Evolutionary conservation across 371 early-diverging fungal species (phyloP).

Genomic region (Coemansia sp.): DNA sequence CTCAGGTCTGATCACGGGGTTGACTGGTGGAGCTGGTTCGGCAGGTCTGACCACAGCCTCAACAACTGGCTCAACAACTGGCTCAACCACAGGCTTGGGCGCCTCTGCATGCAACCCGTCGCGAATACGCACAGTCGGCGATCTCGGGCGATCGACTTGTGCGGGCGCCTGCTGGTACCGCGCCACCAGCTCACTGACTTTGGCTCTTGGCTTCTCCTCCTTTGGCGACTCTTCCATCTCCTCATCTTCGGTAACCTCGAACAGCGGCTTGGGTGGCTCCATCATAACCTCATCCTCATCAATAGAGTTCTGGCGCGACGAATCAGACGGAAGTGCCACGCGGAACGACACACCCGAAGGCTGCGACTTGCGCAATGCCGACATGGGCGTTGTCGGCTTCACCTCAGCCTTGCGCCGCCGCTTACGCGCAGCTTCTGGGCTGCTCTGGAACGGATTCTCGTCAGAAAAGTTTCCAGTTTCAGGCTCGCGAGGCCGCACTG

Average conservation of each 20-base stretch:
- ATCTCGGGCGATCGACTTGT: constrained; percentile 12
- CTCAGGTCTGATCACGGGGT: neutral
- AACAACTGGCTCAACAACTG: neutral
- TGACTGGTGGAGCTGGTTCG: neutral
- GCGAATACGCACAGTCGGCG: constrained; percentile 33
- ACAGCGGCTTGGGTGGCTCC: constrained; percentile 3
- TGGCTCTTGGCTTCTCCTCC: constrained; percentile 1
- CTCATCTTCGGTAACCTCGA: neutral
- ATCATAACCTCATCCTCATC: neutral
- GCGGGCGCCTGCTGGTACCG: constrained; percentile 20
- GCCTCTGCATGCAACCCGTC: constrained; percentile 10
- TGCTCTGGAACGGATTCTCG: constrained; percentile 55
- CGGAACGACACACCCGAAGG: constrained; percentile 32
- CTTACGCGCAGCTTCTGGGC: constrained; percentile 45
- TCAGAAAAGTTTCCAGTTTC: constrained; percentile 38
- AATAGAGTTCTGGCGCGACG: neutral
- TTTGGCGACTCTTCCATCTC: neutral
- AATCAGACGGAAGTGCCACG: constrained; percentile 27
- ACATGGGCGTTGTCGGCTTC: constrained; percentile 27
- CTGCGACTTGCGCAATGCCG: constrained; percentile 49
- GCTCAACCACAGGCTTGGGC: neutral
- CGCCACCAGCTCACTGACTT: constrained; percentile 26
- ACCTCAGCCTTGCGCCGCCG: constrained; percentile 30
- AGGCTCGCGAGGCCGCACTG: neutral
- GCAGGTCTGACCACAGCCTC: neutral